Evolutionary conservation across 2,329 filamentous ascomycete genomes (phyloP).

Genomic region (Stachybotrys chlorohalonatus): DNA sequence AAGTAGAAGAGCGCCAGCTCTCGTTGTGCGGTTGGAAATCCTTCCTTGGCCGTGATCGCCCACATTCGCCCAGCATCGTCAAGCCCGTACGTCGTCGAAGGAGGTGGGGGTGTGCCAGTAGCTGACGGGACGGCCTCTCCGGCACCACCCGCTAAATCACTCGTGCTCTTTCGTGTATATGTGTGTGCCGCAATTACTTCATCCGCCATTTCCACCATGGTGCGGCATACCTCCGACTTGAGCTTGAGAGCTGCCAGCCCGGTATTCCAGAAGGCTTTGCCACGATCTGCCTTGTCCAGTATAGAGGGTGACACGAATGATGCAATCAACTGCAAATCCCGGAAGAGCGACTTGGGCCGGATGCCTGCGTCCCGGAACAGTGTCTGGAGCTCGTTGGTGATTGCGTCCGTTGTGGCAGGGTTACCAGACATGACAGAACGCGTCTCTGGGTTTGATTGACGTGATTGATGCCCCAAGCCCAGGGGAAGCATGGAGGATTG

Average conservation of each 20-base stretch:
- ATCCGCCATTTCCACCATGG: slow-evolving; percentile 58
- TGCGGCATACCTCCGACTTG: slow-evolving; percentile 79
- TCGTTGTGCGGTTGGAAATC: slow-evolving; percentile 71
- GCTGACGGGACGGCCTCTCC: slow-evolving; percentile 21
- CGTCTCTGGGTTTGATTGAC: slow-evolving; percentile 36
- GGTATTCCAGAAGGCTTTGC: slow-evolving; percentile 84
- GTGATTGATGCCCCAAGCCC: slow-evolving; percentile 18
- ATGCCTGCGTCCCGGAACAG: slow-evolving; percentile 60
- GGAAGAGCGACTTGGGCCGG: slow-evolving; percentile 72
- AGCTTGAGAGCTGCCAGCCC: slow-evolving; percentile 79
- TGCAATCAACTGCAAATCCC: slow-evolving; percentile 68
- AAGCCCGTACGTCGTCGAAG: slow-evolving; percentile 58
- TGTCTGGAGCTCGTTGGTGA: slow-evolving; percentile 56
- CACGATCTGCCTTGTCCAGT: slow-evolving; percentile 52
- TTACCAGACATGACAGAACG: slow-evolving; percentile 39
- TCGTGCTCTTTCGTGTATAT: slow-evolving; percentile 43
- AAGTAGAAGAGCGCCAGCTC: slow-evolving; percentile 92
- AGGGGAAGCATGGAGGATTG: slow-evolving; percentile 18
- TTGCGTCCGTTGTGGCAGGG: slow-evolving; percentile 50
- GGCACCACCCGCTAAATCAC: slow-evolving; percentile 15
- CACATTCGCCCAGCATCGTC: slow-evolving; percentile 82
- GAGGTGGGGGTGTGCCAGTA: slow-evolving; percentile 34
- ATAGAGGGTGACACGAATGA: slow-evolving; percentile 53
- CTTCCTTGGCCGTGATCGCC: slow-evolving; percentile 89
- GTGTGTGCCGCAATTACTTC: slow-evolving; percentile 53